These are phyloP conservation scores for Kluyveromyces wickerhamii DNA, from an alignment of 805 yeast genomes.

Conservation along the genomic window DNA sequence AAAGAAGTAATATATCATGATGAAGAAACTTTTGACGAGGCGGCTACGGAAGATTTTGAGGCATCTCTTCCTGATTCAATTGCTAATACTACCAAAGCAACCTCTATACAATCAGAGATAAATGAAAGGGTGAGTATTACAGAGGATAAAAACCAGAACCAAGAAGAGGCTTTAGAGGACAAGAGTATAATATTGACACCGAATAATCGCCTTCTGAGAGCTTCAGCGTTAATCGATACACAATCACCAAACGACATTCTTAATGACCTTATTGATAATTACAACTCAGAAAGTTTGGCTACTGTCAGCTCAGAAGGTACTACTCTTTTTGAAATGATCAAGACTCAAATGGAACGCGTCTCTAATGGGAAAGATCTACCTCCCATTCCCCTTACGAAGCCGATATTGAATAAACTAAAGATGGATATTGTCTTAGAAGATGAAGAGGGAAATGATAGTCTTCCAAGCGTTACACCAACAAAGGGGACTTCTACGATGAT, in stretches of 20 bases:
- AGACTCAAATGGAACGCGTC: constrained; percentile 3
- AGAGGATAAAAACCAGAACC: no score
- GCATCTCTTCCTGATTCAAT: no score
- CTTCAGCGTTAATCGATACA: constrained; percentile 1
- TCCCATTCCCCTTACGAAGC: not conserved
- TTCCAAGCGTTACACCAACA: constrained; percentile 3
- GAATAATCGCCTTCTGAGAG: not conserved
- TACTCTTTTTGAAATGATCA: constrained; percentile 8
- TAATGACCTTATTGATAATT: constrained; percentile 10
- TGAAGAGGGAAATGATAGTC: not conserved
- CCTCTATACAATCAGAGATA: no score
- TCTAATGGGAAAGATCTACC: constrained; percentile 1
- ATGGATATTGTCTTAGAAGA: constrained; percentile 1
- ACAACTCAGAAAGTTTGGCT: constrained; percentile 8
- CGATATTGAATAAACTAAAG: not conserved
- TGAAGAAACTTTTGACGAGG: no score
- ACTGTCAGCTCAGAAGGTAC: constrained; percentile 6
- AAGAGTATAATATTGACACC: constrained; percentile 1
- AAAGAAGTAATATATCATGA: no score
- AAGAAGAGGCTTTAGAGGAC: not conserved
- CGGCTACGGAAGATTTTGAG: no score
- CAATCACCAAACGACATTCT: constrained; percentile 7
- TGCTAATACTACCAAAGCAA: no score
- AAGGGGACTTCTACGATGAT: constrained; percentile 5
- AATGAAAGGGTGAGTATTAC: no score